Conservation (phyloP, 2,329 filamentous ascomycete genomes). For the Verticillium klebahnii region DNA sequence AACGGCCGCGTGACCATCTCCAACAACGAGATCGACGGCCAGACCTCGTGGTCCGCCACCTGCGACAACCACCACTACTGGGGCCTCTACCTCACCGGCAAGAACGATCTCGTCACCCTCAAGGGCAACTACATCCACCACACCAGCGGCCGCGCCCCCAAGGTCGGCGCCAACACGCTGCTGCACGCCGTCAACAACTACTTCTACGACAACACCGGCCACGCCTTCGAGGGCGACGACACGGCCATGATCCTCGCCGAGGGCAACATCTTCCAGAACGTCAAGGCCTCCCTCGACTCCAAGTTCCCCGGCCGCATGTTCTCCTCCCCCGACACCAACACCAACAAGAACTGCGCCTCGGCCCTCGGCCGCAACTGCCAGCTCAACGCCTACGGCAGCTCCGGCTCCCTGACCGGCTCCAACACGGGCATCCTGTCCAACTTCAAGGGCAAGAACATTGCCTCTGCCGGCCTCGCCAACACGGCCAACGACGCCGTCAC, state of each 20-base stretch:
- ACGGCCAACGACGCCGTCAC: slow-evolving; percentile 29
- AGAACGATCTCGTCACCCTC: slow-evolving; percentile 51
- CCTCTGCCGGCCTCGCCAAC: slow-evolving; percentile 31
- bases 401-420: slow-evolving; percentile 30
- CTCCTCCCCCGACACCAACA: slow-evolving; percentile 21
- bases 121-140: slow-evolving; percentile 59
- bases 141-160: slow-evolving; percentile 51
- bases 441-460: slow-evolving; percentile 49
- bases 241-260: slow-evolving; percentile 43
- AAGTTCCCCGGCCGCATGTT: slow-evolving; percentile 27
- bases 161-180: slow-evolving; percentile 50
- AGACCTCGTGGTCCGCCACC: slow-evolving; percentile 47
- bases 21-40: slow-evolving; percentile 55
- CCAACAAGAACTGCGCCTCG: slow-evolving; percentile 35
- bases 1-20: slow-evolving; percentile 54
- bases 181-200: slow-evolving; percentile 61
- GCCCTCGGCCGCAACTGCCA: slow-evolving; percentile 45
- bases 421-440: slow-evolving; percentile 43
- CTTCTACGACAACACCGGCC: slow-evolving; percentile 49
- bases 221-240: slow-evolving; percentile 50
- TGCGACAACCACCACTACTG: slow-evolving; percentile 59
- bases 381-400: slow-evolving; percentile 42
- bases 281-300: slow-evolving; percentile 35
- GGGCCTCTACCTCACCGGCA: slow-evolving; percentile 53
- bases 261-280: slow-evolving; percentile 54